phyloP scores from a whole-genome alignment of 768 basidiomycete genomes.

The Stropharia rugosoannulata region DNA sequence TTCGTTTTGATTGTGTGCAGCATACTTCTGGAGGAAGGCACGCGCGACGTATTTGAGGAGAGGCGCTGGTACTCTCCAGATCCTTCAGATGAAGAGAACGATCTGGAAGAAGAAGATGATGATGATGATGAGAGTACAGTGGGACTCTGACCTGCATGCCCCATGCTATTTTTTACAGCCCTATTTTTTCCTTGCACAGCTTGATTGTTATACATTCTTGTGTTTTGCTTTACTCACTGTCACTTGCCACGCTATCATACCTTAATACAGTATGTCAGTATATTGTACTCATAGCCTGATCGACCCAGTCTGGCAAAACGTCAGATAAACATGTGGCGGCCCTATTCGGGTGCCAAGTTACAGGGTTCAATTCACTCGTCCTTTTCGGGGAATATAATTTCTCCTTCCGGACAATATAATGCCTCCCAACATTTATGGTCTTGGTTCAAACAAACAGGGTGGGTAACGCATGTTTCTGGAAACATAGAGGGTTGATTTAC shows the following conservation, averaged over 20 bases:
- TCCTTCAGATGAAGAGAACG: conserved; percentile 26
- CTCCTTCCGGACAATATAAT: conserved; percentile 9
- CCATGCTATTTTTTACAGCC: no score
- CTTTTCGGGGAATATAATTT: conserved; percentile 14
- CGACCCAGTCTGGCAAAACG: neutral
- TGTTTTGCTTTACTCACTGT: no score
- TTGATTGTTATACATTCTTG: no score
- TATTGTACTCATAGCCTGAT: neutral
- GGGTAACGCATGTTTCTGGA: no score
- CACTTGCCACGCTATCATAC: neutral
- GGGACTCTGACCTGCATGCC: neutral
- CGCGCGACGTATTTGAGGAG: conserved; percentile 50
- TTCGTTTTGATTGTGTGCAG: conserved; percentile 28
- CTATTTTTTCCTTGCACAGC: no score
- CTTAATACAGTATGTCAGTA: neutral
- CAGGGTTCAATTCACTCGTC: neutral
- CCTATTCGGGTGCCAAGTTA: neutral
- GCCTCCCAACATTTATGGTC: neutral
- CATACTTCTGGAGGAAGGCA: conserved; percentile 58
- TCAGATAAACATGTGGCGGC: neutral
- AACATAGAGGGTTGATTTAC: no score
- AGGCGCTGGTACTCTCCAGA: conserved; percentile 36
- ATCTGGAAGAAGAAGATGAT: conserved; percentile 21
- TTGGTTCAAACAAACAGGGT: neutral
- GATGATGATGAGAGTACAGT: conserved; percentile 21